These are phyloP conservation scores for Hypoxylon rickii DNA, from an alignment of 495 filamentous ascomycete species.

Conservation along the genomic window DNA sequence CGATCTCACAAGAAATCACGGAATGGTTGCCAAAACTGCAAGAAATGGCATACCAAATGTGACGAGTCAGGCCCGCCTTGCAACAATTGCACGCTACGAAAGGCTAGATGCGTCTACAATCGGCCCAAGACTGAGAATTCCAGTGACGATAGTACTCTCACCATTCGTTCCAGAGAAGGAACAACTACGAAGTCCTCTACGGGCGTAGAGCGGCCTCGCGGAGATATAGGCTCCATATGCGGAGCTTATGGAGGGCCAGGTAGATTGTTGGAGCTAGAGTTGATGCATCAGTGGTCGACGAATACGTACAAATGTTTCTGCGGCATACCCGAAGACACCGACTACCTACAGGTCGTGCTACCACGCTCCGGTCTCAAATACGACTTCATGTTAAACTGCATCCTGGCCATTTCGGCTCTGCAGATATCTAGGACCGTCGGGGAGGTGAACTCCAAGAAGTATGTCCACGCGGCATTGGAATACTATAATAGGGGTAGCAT, in stretches of 20 bases:
- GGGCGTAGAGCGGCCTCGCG: slow-evolving; percentile 16
- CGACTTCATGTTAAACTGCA: slow-evolving; percentile 41
- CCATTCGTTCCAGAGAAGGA: slow-evolving; percentile 6
- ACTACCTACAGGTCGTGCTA: slow-evolving; percentile 36
- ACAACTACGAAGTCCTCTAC: neutral
- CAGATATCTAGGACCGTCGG: slow-evolving; percentile 30
- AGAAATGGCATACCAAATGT: slow-evolving; percentile 47
- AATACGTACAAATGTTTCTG: slow-evolving; percentile 40
- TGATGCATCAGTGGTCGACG: slow-evolving; percentile 45
- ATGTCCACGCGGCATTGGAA: slow-evolving; percentile 39
- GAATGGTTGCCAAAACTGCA: slow-evolving; percentile 45
- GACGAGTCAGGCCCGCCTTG: slow-evolving; percentile 44
- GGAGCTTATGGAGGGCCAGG: slow-evolving; percentile 25
- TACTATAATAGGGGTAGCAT: slow-evolving; percentile 39
- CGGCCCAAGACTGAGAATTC: slow-evolving; percentile 16
- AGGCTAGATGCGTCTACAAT: slow-evolving; percentile 36
- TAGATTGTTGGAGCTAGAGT: slow-evolving; percentile 40
- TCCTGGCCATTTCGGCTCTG: slow-evolving; percentile 40
- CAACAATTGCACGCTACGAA: slow-evolving; percentile 42
- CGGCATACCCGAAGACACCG: slow-evolving; percentile 35
- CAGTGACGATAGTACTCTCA: neutral
- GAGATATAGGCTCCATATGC: slow-evolving; percentile 25
- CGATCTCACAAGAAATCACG: slow-evolving; percentile 46
- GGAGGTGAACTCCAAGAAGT: slow-evolving; percentile 23
- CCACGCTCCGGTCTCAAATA: slow-evolving; percentile 35